Percentiles rank a stretch among this genome's conserved stretches.
Conservation (phyloP, 75 land plant species). For the Ceratopteris richardii region DNA sequence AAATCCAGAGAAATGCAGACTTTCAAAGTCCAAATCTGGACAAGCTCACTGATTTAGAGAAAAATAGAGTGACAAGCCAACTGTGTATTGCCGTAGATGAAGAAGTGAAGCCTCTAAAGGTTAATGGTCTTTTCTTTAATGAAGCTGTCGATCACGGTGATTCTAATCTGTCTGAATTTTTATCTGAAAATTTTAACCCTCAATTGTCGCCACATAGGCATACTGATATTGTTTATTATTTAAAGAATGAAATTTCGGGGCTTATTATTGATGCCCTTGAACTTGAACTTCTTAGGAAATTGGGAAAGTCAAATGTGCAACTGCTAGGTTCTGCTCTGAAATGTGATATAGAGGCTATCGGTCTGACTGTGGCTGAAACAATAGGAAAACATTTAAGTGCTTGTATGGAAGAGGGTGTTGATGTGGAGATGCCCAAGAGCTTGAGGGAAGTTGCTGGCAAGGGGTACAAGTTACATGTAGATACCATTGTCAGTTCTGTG, state of each 20-base stretch:
- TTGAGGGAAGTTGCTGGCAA: background rate
- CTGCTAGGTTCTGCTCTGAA: slow-evolving; percentile 31
- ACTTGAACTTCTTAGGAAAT: slow-evolving; percentile 60
- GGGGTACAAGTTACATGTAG: slow-evolving; percentile 21
- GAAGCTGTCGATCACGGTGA: no score
- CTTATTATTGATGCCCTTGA: slow-evolving; percentile 48
- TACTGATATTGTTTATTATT: background rate
- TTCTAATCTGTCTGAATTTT: no score
- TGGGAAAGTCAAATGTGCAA: slow-evolving; percentile 31
- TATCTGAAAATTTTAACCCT: no score
- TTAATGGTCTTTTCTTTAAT: no score
- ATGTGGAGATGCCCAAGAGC: background rate
- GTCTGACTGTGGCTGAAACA: slow-evolving; percentile 46
- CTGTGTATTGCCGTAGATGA: slow-evolving; percentile 38
- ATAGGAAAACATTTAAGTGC: slow-evolving; percentile 6
- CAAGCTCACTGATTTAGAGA: background rate
- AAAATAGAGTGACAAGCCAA: slow-evolving; percentile 36
- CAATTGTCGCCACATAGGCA: background rate
- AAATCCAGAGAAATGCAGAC: background rate
- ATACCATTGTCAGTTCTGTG: slow-evolving; percentile 30
- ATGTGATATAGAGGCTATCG: slow-evolving; percentile 55
- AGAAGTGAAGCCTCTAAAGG: slow-evolving; percentile 2
- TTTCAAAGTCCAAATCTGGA: background rate
- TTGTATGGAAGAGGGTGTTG: background rate
- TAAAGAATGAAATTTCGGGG: slow-evolving; percentile 22